phyloP scores from a whole-genome alignment of 305 asterid genomes.

The Petunia hybrid region DNA sequence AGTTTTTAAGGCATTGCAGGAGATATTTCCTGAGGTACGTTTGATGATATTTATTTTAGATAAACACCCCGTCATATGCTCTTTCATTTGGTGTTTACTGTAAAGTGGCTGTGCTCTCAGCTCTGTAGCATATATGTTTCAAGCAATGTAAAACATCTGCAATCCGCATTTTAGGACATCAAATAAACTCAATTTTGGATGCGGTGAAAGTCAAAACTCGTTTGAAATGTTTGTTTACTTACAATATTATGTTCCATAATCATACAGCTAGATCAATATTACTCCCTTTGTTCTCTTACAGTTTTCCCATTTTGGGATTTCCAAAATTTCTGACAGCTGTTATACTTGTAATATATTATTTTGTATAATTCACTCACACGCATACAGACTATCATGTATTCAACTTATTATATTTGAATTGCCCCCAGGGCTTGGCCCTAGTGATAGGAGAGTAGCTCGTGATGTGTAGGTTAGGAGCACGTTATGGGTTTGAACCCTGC shows the following conservation, averaged over 20 bases:
- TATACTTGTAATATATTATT: background rate
- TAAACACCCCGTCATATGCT: background rate
- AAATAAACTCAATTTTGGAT: background rate
- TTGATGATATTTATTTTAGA: slow-evolving; percentile 29
- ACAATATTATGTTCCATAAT: background rate
- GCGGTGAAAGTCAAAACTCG: background rate
- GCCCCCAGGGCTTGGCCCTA: no score
- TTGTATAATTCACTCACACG: background rate
- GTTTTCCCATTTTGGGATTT: background rate
- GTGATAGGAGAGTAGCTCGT: no score
- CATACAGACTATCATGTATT: background rate
- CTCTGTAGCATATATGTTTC: background rate
- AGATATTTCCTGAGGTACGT: slow-evolving; percentile 77
- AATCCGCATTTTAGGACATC: background rate
- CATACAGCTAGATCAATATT: background rate
- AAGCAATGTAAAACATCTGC: background rate
- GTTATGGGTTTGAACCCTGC: no score
- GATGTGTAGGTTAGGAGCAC: no score
- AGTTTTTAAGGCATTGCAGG: slow-evolving; percentile 59
- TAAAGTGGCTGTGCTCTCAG: background rate
- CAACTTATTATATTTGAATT: background rate
- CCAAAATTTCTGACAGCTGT: background rate
- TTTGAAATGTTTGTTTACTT: background rate
- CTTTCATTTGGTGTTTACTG: background rate
- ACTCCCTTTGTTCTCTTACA: background rate